phyloP scores from a whole-genome alignment of 2,329 filamentous ascomycete species.

The Sclerotinia trifoliorum region DNA sequence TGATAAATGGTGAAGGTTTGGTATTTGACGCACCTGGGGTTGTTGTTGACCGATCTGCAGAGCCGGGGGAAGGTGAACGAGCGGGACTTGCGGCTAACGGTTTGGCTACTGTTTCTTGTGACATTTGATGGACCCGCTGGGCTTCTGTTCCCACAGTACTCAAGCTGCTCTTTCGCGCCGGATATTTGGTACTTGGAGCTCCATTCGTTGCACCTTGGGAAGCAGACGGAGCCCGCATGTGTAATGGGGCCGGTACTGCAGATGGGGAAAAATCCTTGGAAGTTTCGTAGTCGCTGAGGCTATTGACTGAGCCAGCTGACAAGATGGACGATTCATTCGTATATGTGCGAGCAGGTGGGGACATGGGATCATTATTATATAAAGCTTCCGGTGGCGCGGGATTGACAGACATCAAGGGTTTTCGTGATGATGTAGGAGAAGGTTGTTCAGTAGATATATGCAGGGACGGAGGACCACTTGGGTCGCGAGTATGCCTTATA shows the following conservation, averaged over 20 bases:
- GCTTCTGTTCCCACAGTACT: conserved; percentile 43
- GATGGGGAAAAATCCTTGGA: conserved; percentile 53
- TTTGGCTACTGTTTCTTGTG: conserved; percentile 29
- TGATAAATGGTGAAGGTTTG: conserved; percentile 62
- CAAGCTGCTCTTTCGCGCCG: conserved; percentile 62
- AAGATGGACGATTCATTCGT: conserved; percentile 27
- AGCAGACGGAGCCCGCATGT: conserved; percentile 44
- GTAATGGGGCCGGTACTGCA: conserved; percentile 50
- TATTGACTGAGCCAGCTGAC: conserved; percentile 34
- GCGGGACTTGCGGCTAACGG: conserved; percentile 41
- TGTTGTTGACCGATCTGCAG: conserved; percentile 38
- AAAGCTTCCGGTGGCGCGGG: conserved; percentile 1
- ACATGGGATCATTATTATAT: neutral
- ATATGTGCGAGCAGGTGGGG: conserved; percentile 18
- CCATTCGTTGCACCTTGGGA: conserved; percentile 38
- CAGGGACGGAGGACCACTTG: conserved; percentile 32
- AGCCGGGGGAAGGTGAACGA: conserved; percentile 43
- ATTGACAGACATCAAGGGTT: conserved; percentile 25
- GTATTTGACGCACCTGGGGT: conserved; percentile 45
- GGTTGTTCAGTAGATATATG: conserved; percentile 34
- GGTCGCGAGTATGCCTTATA: conserved; percentile 24
- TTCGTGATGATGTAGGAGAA: conserved; percentile 29
- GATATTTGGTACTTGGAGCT: conserved; percentile 48
- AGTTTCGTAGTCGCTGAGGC: conserved; percentile 41
- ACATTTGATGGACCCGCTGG: conserved; percentile 23